phyloP scores from a whole-genome alignment of 208 protist genomes.

The Blechomonas ayalai region DNA sequence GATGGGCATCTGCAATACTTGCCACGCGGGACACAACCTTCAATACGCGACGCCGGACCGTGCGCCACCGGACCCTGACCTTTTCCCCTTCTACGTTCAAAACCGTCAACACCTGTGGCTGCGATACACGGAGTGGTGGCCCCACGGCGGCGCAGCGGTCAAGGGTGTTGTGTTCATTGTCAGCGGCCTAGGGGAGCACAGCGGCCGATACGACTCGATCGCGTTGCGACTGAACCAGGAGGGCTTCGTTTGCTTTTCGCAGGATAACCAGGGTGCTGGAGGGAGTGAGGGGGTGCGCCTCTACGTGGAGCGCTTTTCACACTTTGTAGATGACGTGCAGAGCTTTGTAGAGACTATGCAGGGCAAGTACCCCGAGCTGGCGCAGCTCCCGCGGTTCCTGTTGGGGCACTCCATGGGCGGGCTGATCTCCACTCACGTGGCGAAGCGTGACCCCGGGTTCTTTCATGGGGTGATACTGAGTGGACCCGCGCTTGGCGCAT shows the following conservation, averaged over 20 bases:
- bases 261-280: constrained; percentile 75
- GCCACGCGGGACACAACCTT: constrained; percentile 19
- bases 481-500: constrained; percentile 33
- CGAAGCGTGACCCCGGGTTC: constrained; percentile 24
- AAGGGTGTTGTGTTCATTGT: constrained; percentile 62
- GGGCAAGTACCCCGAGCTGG: constrained; percentile 22
- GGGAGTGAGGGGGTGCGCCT: constrained; percentile 60
- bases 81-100: constrained; percentile 73
- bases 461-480: constrained; percentile 50
- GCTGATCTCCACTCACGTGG: constrained; percentile 45
- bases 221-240: constrained; percentile 37
- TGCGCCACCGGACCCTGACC: constrained; percentile 36
- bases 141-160: constrained; percentile 10
- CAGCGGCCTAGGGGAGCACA: constrained; percentile 61
- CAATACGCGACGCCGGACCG: constrained; percentile 31
- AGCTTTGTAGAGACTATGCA: constrained; percentile 34
- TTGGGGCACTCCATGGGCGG: constrained; percentile 80
- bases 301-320: constrained; percentile 57
- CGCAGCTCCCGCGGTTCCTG: constrained; percentile 35
- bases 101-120: constrained; percentile 70
- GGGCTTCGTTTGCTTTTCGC: constrained; percentile 44
- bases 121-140: constrained; percentile 64
- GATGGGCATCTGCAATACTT: too few species aligned
- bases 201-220: constrained; percentile 59
- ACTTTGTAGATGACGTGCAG: constrained; percentile 71